A percentile compares a stretch with the other conserved stretches of the same genome.
phyloP scores from a whole-genome alignment of 2,329 filamentous ascomycete genomes.

The Stromatinia cepivora region DNA sequence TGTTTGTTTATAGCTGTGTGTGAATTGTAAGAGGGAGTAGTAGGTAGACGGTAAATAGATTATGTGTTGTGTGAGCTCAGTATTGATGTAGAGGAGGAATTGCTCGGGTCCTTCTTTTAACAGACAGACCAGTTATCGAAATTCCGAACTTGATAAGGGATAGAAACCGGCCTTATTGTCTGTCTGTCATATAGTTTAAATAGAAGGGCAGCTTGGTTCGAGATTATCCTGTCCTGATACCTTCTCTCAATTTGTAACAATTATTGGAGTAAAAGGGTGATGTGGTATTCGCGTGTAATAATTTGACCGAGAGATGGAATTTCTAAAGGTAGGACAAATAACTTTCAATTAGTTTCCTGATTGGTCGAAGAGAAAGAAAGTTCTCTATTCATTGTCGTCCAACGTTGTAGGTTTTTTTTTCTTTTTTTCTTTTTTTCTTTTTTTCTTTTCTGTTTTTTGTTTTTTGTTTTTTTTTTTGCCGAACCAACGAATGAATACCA shows the following conservation, averaged over 20 bases:
- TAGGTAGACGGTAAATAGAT: not conserved
- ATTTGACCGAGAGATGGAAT: slow-evolving; percentile 8
- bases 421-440: not conserved
- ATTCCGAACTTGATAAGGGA: not conserved
- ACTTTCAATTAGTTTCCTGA: slow-evolving; percentile 1
- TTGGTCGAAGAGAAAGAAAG: not conserved
- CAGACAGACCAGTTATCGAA: not conserved
- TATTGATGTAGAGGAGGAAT: too few relatives aligned
- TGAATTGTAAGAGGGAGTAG: not conserved
- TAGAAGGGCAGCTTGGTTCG: not conserved
- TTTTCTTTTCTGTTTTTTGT: too few relatives aligned
- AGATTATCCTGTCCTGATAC: not conserved
- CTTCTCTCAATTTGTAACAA: not conserved
- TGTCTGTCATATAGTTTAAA: not conserved
- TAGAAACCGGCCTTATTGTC: not conserved
- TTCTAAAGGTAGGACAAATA: not conserved
- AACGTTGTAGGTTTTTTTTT: not conserved
- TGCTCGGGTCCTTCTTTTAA: too few relatives aligned
- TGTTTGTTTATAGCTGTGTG: not conserved
- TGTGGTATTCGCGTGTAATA: not conserved
- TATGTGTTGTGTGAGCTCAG: too few relatives aligned
- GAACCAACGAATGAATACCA: not conserved
- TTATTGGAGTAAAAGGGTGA: not conserved
- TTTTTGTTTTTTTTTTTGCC: not conserved
- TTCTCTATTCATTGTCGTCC: not conserved